A percentile compares a stretch with the other conserved stretches of the same genome.
phyloP scores from a whole-genome alignment of 2,329 filamentous ascomycete species.

The Cordyceps sp. region DNA sequence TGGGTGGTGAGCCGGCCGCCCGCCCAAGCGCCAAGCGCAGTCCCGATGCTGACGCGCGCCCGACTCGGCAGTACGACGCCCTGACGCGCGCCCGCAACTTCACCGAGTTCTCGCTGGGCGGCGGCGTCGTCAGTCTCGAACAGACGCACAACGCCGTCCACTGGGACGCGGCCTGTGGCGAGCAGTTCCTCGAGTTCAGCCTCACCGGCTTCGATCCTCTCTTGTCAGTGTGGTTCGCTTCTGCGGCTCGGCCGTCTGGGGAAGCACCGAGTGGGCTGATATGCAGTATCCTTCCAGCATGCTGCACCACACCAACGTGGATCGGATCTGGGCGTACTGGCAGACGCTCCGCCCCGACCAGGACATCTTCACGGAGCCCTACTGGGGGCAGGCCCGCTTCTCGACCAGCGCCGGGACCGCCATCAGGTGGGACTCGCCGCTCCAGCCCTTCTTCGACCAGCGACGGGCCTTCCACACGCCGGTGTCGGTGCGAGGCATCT shows the following conservation, averaged over 20 bases:
- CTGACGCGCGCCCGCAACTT: constrained; percentile 20
- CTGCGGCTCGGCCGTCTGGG: background rate
- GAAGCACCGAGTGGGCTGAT: background rate
- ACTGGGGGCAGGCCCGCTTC: constrained; percentile 19
- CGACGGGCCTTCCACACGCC: constrained; percentile 12
- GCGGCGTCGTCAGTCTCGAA: constrained; percentile 22
- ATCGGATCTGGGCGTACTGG: constrained; percentile 44
- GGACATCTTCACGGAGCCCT: constrained; percentile 17
- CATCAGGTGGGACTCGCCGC: constrained; percentile 24
- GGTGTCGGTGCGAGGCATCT: constrained; percentile 22
- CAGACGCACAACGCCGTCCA: constrained; percentile 24
- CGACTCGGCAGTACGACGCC: constrained; percentile 21
- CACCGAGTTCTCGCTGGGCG: constrained; percentile 16
- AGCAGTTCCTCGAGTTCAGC: constrained; percentile 20
- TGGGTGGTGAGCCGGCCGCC: constrained; percentile 18
- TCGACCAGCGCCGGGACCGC: constrained; percentile 20
- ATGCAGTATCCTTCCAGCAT: constrained; percentile 10
- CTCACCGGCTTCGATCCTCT: constrained; percentile 26
- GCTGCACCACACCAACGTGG: constrained; percentile 41
- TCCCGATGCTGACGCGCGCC: background rate
- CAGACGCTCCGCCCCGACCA: constrained; percentile 23
- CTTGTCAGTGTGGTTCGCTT: constrained; percentile 16
- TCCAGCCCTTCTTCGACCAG: constrained; percentile 31
- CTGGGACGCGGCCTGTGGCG: constrained; percentile 20
- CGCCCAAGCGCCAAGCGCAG: background rate